Conservation (phyloP, 768 basidiomycete genomes). For the Boletus tylopilopsis region DNA sequence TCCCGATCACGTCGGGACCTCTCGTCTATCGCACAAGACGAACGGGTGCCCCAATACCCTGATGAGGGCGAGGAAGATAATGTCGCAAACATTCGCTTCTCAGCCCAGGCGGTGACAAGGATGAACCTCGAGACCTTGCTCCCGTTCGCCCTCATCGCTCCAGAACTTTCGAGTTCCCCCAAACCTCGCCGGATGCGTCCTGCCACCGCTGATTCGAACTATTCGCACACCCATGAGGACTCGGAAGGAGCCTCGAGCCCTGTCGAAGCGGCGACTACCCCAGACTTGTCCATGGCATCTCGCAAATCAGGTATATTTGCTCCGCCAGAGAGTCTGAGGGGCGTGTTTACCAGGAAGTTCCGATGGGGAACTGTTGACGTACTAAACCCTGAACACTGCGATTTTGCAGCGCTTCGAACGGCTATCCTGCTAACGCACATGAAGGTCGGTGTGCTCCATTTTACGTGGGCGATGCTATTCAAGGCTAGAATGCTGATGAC, state of each 20-base stretch:
- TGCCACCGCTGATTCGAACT: slow-evolving; percentile 20
- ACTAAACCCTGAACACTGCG: slow-evolving; percentile 80
- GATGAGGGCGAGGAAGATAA: slow-evolving; percentile 63
- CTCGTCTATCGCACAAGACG: slow-evolving; percentile 53
- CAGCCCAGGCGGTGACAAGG: slow-evolving; percentile 63
- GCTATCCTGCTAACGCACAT: slow-evolving; percentile 82
- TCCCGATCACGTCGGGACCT: slow-evolving; percentile 74
- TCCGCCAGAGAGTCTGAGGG: slow-evolving; percentile 66
- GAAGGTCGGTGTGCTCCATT: slow-evolving; percentile 50
- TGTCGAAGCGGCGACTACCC: slow-evolving; percentile 33
- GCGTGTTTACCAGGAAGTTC: slow-evolving; percentile 74
- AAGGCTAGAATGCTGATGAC: slow-evolving; percentile 5
- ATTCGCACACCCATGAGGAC: slow-evolving; percentile 17
- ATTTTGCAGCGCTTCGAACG: slow-evolving; percentile 81
- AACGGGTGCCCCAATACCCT: slow-evolving; percentile 51
- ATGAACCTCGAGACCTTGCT: slow-evolving; percentile 54
- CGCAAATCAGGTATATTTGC: slow-evolving; percentile 33
- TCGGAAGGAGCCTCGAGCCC: slow-evolving; percentile 13
- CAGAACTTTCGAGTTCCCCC: slow-evolving; percentile 50
- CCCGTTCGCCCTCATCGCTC: slow-evolving; percentile 79
- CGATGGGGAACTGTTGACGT: slow-evolving; percentile 90
- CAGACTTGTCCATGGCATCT: slow-evolving; percentile 36
- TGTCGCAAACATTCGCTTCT: slow-evolving; percentile 74
- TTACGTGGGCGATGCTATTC: slow-evolving; percentile 19
- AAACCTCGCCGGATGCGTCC: slow-evolving; percentile 19